Conservation (phyloP, 1,139 yeast genomes). For the Hemisphaericaspora subhashii region DNA sequence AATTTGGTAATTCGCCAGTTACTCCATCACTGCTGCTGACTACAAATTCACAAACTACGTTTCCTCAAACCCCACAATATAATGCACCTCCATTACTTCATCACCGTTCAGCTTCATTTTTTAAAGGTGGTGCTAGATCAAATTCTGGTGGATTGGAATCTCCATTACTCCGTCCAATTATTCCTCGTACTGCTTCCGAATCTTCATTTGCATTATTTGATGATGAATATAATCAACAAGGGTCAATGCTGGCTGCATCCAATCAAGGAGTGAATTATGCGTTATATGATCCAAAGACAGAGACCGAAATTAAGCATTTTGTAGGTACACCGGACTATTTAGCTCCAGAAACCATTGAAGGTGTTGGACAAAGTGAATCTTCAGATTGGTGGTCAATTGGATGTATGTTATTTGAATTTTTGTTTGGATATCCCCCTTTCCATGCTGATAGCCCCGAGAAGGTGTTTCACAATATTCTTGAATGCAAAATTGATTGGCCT, state of each 20-base stretch:
- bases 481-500: slow-evolving; percentile 85
- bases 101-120: slow-evolving; percentile 13
- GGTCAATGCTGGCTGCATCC: slow-evolving; percentile 17
- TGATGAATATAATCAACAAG: slow-evolving; percentile 37
- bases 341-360: slow-evolving; percentile 93
- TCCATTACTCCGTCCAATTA: slow-evolving; percentile 48
- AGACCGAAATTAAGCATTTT: slow-evolving; percentile 51
- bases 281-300: slow-evolving; percentile 67
- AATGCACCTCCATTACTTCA: not conserved
- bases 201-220: slow-evolving; percentile 56
- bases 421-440: slow-evolving; percentile 94
- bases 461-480: slow-evolving; percentile 79
- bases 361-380: slow-evolving; percentile 79
- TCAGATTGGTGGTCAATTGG: slow-evolving; percentile 99
- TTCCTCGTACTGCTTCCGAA: slow-evolving; percentile 53
- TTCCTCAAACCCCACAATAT: not conserved
- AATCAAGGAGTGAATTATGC: slow-evolving; percentile 42
- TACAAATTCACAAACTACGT: not conserved
- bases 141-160: slow-evolving; percentile 46
- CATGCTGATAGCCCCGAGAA: slow-evolving; percentile 78
- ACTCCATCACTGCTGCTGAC: slow-evolving; percentile 9
- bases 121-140: slow-evolving; percentile 21
- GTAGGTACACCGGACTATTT: slow-evolving; percentile 98
- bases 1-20: slow-evolving; percentile 8
- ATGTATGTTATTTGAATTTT: slow-evolving; percentile 87